Percentiles rank a stretch among this genome's conserved stretches.
phyloP scores from a whole-genome alignment of 1,139 yeast genomes.

The Magnusiomyces suaveolens region DNA sequence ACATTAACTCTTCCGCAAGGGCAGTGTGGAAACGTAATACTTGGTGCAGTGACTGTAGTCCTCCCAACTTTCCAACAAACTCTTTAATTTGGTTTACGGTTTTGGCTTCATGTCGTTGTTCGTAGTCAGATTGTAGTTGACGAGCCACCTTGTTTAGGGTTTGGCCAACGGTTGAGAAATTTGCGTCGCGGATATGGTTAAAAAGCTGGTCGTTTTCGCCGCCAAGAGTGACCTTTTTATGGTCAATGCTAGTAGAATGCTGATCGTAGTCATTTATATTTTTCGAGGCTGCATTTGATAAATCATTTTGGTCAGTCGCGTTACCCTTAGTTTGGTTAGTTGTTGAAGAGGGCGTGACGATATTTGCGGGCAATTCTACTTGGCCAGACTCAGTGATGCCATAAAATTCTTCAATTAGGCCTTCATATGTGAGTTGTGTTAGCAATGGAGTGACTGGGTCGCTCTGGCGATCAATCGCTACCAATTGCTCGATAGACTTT shows the following conservation, averaged over 20 bases:
- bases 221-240: slow-evolving; percentile 32
- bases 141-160: slow-evolving; percentile 63
- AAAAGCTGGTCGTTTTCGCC: slow-evolving; percentile 35
- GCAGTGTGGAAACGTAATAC: slow-evolving; percentile 65
- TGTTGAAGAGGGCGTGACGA: slow-evolving; percentile 23
- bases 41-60: slow-evolving; percentile 57
- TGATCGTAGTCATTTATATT: slow-evolving; percentile 4
- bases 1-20: slow-evolving; percentile 60
- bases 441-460: slow-evolving; percentile 66
- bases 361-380: slow-evolving; percentile 33
- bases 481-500: slow-evolving; percentile 36
- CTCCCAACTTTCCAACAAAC: slow-evolving; percentile 63
- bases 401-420: slow-evolving; percentile 67
- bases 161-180: slow-evolving; percentile 74
- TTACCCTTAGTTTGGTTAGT: slow-evolving; percentile 9
- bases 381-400: slow-evolving; percentile 43
- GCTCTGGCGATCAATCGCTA: slow-evolving; percentile 67
- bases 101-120: slow-evolving; percentile 48
- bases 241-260: slow-evolving; percentile 7
- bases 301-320: slow-evolving; percentile 3
- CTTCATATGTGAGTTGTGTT: slow-evolving; percentile 73
- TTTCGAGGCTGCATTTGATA: background rate
- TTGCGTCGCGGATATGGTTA: slow-evolving; percentile 49
- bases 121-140: slow-evolving; percentile 59
- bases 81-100: slow-evolving; percentile 58